Evolutionary conservation across 1,139 yeast genomes (phyloP).

Genomic region (Nakaseomyces glabratus): DNA sequence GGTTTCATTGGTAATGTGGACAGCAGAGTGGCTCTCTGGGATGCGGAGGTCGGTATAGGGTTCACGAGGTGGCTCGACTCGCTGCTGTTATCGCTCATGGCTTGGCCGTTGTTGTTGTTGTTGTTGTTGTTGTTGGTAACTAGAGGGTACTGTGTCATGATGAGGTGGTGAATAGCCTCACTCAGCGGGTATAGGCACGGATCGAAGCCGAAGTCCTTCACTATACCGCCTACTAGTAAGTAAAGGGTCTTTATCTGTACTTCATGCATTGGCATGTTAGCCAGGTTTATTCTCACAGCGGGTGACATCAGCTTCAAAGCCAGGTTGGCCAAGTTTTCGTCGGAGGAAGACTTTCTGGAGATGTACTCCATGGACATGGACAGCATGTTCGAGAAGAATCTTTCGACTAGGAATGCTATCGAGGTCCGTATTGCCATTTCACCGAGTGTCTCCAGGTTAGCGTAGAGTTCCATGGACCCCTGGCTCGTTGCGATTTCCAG

Average conservation of each 20-base stretch:
- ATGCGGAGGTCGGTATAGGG: constrained; percentile 5
- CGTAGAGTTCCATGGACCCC: constrained; percentile 22
- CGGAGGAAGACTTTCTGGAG: constrained; percentile 39
- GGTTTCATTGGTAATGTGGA: constrained; percentile 30
- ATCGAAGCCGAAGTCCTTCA: constrained; percentile 73
- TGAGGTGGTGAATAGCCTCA: constrained; percentile 53
- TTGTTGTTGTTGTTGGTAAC: constrained; percentile 6
- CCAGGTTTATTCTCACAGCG: constrained; percentile 15
- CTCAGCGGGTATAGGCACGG: constrained; percentile 49
- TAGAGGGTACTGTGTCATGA: constrained; percentile 59
- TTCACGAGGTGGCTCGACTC: neutral
- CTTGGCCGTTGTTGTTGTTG: neutral
- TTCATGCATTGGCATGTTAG: constrained; percentile 17
- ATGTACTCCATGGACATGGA: constrained; percentile 49
- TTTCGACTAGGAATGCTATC: constrained; percentile 52
- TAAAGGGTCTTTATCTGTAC: constrained; percentile 33
- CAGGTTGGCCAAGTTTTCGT: constrained; percentile 17
- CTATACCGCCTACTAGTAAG: constrained; percentile 57
- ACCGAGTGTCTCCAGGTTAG: constrained; percentile 49
- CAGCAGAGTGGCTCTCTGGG: constrained; percentile 17
- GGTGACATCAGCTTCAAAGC: constrained; percentile 20
- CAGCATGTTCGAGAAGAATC: constrained; percentile 40
- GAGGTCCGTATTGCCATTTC: constrained; percentile 45
- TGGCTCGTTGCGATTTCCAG: constrained; percentile 40
- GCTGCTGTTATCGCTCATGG: neutral